Conservation (phyloP, 2,329 filamentous ascomycete species). For the Xylariaceae sp. region DNA sequence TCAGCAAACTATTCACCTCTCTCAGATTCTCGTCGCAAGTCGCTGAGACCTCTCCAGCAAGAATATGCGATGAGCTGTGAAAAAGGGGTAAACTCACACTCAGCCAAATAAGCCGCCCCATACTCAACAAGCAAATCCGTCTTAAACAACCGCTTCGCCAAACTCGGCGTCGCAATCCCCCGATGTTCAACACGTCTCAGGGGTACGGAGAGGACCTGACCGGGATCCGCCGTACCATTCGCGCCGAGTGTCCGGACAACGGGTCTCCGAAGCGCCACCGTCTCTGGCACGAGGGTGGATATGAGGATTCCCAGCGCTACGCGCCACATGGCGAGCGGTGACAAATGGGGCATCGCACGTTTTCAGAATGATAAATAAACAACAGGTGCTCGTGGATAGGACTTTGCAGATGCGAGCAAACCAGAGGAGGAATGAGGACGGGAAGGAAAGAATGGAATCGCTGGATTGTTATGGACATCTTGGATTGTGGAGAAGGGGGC, state of each 20-base stretch:
- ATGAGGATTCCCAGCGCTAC: constrained; percentile 1
- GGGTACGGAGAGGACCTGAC: constrained; percentile 27
- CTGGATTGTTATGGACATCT: not conserved
- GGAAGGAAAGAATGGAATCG: constrained; percentile 1
- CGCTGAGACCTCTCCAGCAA: no score
- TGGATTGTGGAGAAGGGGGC: constrained; percentile 2
- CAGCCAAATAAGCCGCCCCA: constrained; percentile 31
- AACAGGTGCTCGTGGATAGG: not conserved
- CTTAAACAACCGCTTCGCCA: constrained; percentile 27
- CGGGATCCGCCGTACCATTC: constrained; percentile 13
- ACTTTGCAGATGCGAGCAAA: not conserved
- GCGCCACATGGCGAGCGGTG: constrained; percentile 3
- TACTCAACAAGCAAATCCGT: constrained; percentile 29
- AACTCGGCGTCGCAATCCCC: constrained; percentile 26
- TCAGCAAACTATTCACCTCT: constrained; percentile 8
- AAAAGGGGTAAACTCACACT: constrained; percentile 22
- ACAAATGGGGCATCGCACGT: constrained; percentile 5
- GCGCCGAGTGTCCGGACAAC: not conserved
- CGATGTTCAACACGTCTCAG: constrained; percentile 26
- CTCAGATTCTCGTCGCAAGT: no score
- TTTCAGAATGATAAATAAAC: not conserved
- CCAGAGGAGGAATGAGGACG: not conserved
- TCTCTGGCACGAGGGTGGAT: constrained; percentile 7
- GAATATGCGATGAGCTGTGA: no score
- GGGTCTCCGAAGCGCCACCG: not conserved